A percentile compares a stretch with the other conserved stretches of the same genome.
These are phyloP conservation scores for Corchorus capsularis DNA, from an alignment of 345 rosid species.

Conservation along the genomic window DNA sequence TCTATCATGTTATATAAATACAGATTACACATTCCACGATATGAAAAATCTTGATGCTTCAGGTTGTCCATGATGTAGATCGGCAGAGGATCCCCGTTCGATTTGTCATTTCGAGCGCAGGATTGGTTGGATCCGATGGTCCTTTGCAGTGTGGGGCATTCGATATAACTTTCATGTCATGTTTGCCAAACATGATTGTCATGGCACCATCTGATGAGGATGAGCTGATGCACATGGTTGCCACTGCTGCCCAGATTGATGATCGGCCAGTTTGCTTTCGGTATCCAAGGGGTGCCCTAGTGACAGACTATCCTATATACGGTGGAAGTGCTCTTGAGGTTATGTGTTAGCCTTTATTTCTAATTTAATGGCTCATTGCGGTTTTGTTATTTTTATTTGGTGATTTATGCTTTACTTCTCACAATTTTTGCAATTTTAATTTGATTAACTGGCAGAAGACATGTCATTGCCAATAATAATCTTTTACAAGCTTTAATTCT, in stretches of 20 bases:
- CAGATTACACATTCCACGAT: neutral
- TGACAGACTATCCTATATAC: constrained; percentile 42
- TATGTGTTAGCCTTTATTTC: constrained; percentile 21
- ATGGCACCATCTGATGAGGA: constrained; percentile 96
- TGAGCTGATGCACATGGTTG: constrained; percentile 88
- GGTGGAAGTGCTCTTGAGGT: constrained; percentile 79
- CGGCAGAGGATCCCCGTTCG: constrained; percentile 86
- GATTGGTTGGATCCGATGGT: constrained; percentile 90
- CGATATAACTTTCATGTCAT: constrained; percentile 92
- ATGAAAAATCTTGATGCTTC: constrained; percentile 25
- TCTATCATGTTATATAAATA: constrained; percentile 7
- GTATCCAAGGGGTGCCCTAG: constrained; percentile 79
- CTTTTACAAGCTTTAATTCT: neutral
- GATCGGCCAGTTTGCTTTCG: constrained; percentile 91
- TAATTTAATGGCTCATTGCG: neutral
- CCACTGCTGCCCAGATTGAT: constrained; percentile 68
- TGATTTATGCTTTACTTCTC: neutral
- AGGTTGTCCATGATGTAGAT: constrained; percentile 93
- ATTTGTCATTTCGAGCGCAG: constrained; percentile 85
- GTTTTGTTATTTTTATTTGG: neutral
- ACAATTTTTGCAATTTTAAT: neutral
- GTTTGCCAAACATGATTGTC: constrained; percentile 93
- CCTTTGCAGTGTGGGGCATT: constrained; percentile 84
- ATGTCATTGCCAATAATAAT: neutral
- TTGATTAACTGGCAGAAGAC: neutral